Evolutionary conservation across 2,329 filamentous ascomycete genomes (phyloP).

Genomic region (Fusarium praegraminearum): DNA sequence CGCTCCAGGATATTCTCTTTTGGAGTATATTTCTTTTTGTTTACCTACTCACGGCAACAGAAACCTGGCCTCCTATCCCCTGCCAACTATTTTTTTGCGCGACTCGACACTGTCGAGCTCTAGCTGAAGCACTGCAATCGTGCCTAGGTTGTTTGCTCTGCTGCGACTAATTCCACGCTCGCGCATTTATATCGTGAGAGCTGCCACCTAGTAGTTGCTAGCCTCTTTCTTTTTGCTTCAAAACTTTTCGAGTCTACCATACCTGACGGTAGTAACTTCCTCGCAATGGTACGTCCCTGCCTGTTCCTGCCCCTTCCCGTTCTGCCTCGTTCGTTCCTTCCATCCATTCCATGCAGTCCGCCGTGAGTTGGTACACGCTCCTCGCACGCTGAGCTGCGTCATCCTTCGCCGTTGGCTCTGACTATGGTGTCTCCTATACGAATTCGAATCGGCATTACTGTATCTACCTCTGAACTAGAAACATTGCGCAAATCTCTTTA

Average conservation of each 20-base stretch:
- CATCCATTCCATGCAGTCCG: conserved; percentile 39
- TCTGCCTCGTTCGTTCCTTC: conserved; percentile 23
- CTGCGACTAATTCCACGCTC: conserved; percentile 20
- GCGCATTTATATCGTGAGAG: conserved; percentile 34
- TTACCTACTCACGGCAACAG: conserved; percentile 8
- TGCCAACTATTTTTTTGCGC: conserved; percentile 13
- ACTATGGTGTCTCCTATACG: conserved; percentile 8
- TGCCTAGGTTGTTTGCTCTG: conserved; percentile 6
- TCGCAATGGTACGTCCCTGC: conserved; percentile 43
- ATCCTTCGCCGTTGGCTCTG: conserved; percentile 16
- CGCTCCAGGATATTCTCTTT: conserved; percentile 24
- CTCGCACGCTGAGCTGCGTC: conserved; percentile 39
- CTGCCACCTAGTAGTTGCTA: not conserved
- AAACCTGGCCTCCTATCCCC: conserved; percentile 4
- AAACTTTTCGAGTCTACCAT: conserved; percentile 19
- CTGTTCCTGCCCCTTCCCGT: conserved; percentile 16
- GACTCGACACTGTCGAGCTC: conserved; percentile 37
- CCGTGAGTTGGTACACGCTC: conserved; percentile 33
- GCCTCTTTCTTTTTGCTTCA: conserved; percentile 9
- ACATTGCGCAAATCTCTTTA: conserved; percentile 24
- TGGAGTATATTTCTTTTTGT: conserved; percentile 33
- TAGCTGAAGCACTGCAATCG: conserved; percentile 25
- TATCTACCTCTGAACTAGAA: conserved; percentile 8
- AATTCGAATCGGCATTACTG: conserved; percentile 9
- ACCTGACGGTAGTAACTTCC: conserved; percentile 23